Evolutionary conservation across 192 early-diverging fungal genomes (phyloP), one percentile per base, ranked within the genome.

Genomic region (Paraglomus brasilianum): DNA sequence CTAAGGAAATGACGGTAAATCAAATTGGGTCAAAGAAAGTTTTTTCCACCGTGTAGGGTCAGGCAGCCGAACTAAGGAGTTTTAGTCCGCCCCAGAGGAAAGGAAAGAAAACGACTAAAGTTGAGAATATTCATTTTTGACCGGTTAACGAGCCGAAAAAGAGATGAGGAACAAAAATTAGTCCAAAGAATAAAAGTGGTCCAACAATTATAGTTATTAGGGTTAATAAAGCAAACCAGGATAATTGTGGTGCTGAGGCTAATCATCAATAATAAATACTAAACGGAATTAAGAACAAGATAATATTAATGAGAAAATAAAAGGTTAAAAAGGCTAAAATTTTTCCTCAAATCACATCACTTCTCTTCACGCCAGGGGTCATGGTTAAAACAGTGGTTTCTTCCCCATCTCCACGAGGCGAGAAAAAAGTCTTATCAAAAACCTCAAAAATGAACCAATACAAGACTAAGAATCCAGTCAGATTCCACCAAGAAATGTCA

Each of bases 401-500:
- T 6, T 56, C 53, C 3, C 53, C 53, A 6, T 56, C 22, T 4
- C 6, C 1, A 2, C 22, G 14, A 56, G 53, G n/a, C 1, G 14
- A 24, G 30, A 21, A 21, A 56, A 56, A 56, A 2, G 22, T 21
- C 11, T 56, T 56, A 56, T 56, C 22, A 56, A 56, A 24, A 21
- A 56, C n/a, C 7, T 15, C 14, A 6, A 21, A 56, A 56, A 56
- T 24, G 11, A 56, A 56, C 14, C 14, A 56, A 1, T 21, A 21
- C 6, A 15, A 15, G 2, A 24, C 53, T 56, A 56, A 1, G 1
- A 21, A n/a, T 0, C 53, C 53, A 21, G n/a, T 24, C 7, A 56
- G 1, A 56, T 56, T 56, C 6, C 53, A 56, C 22, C 14, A 56
- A 56, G 53, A 1, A 56, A 56, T 56, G 4, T 56, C 22, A 56